Evolutionary conservation across 2,329 filamentous ascomycete genomes (phyloP).

Genomic region (Nigrospora osmanthi): DNA sequence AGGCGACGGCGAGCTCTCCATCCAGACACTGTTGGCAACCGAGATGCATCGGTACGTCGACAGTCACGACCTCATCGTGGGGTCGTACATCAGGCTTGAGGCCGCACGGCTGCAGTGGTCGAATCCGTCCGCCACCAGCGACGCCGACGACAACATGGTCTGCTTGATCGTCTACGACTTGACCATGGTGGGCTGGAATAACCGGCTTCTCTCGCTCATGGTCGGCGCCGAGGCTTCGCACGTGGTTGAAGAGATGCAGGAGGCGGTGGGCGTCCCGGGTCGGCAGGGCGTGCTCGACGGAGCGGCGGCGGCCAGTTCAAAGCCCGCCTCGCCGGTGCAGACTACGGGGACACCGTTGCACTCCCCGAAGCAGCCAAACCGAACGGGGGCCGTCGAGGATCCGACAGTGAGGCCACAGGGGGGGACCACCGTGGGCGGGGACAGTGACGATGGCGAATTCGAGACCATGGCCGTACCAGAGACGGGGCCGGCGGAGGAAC

Average conservation of each 20-base stretch:
- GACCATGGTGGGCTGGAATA: constrained; percentile 39
- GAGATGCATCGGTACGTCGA: constrained; percentile 41
- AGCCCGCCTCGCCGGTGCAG: constrained; percentile 6
- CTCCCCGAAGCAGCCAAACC: too few species aligned
- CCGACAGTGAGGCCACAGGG: too few species aligned
- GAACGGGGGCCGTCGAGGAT: too few species aligned
- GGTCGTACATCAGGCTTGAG: constrained; percentile 40
- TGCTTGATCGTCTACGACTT: constrained; percentile 39
- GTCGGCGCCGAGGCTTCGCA: constrained; percentile 1
- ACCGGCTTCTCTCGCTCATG: constrained; percentile 23
- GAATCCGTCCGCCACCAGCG: too few species aligned
- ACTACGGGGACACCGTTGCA: not conserved
- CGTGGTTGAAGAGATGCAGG: not conserved
- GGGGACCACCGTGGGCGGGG: too few species aligned
- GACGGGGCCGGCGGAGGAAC: constrained; percentile 10
- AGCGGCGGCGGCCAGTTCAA: not conserved
- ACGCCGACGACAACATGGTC: constrained; percentile 20
- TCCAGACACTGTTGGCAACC: constrained; percentile 41
- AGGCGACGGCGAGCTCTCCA: constrained; percentile 43
- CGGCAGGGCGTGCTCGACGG: not conserved
- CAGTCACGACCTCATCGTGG: constrained; percentile 33
- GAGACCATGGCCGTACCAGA: constrained; percentile 25
- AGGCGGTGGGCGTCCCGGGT: not conserved
- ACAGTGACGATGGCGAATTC: constrained; percentile 25
- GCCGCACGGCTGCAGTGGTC: constrained; percentile 27